These are phyloP conservation scores for Phytophthora palmivora DNA, from an alignment of 352 stramenopile species.

Conservation along the genomic window DNA sequence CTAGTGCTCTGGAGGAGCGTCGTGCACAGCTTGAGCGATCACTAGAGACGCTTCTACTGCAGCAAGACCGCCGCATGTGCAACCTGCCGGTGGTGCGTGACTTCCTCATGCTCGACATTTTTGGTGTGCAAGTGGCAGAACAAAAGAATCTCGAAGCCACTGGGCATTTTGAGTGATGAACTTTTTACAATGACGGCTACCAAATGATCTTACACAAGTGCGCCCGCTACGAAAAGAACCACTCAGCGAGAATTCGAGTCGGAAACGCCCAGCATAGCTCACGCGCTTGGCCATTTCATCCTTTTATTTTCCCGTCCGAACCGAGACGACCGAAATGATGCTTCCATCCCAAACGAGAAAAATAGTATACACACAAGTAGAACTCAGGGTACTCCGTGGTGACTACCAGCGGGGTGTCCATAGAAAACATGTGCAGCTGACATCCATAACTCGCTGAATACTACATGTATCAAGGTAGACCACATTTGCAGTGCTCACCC, in stretches of 20 bases:
- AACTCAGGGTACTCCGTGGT: conserved; percentile 6
- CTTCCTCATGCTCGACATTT: conserved; percentile 87
- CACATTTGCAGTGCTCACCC: too few species aligned
- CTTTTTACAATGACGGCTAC: background rate
- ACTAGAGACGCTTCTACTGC: conserved; percentile 58
- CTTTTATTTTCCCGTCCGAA: conserved; percentile 19
- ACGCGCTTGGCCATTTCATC: conserved; percentile 17
- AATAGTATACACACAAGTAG: conserved; percentile 21
- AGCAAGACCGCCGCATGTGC: conserved; percentile 45
- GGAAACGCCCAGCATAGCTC: conserved; percentile 2
- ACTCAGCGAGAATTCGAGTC: conserved; percentile 11
- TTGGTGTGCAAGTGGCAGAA: conserved; percentile 72
- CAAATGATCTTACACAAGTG: conserved; percentile 9
- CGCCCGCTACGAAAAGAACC: conserved; percentile 12
- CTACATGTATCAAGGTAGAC: too few species aligned
- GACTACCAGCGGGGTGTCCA: conserved; percentile 3
- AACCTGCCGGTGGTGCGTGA: conserved; percentile 63
- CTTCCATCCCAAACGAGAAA: conserved; percentile 20
- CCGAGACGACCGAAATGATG: background rate
- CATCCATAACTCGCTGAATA: background rate
- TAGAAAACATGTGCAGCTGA: conserved; percentile 19
- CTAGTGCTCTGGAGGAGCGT: conserved; percentile 65
- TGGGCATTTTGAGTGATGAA: conserved; percentile 29
- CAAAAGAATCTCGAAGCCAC: conserved; percentile 47
- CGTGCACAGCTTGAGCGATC: conserved; percentile 61